Conservation (phyloP, 805 yeast species). For the Yamadazyma takamatsuzukensis region DNA sequence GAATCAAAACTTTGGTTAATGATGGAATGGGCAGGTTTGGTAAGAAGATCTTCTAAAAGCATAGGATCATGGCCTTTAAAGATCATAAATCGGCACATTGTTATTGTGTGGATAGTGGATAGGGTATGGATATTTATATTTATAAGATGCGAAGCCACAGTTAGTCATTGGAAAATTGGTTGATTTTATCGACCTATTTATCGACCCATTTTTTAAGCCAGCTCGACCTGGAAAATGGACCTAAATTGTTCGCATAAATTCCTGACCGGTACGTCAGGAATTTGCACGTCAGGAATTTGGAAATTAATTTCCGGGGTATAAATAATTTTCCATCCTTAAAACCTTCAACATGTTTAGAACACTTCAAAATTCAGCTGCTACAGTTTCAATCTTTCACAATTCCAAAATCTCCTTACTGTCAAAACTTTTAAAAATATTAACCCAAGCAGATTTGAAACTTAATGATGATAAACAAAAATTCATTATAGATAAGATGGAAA, state of each 20-base stretch:
- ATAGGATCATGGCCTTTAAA: slow-evolving; percentile 90
- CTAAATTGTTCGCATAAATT: no score
- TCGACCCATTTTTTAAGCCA: no score
- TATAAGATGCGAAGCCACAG: no score
- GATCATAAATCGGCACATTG: slow-evolving; percentile 92
- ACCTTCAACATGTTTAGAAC: slow-evolving; percentile 40
- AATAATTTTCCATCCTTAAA: not conserved
- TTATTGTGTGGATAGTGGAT: no score
- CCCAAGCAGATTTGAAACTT: slow-evolving; percentile 26
- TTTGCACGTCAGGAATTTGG: no score
- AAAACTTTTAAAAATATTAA: slow-evolving; percentile 26
- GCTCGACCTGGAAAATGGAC: no score
- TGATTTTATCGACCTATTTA: no score
- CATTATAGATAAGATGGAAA: slow-evolving; percentile 33
- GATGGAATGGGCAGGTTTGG: slow-evolving; percentile 95
- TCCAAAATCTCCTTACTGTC: slow-evolving; percentile 29
- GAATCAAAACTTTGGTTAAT: slow-evolving; percentile 95
- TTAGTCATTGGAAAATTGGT: no score
- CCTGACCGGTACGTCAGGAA: no score
- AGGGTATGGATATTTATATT: no score
- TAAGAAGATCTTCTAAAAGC: slow-evolving; percentile 76
- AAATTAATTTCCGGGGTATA: slow-evolving; percentile 7
- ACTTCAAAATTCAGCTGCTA: slow-evolving; percentile 39
- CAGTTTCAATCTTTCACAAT: slow-evolving; percentile 40
- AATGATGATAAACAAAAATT: slow-evolving; percentile 29